These are phyloP conservation scores for Mycogone perniciosa DNA, from an alignment of 2,329 filamentous ascomycete species.

Conservation along the genomic window DNA sequence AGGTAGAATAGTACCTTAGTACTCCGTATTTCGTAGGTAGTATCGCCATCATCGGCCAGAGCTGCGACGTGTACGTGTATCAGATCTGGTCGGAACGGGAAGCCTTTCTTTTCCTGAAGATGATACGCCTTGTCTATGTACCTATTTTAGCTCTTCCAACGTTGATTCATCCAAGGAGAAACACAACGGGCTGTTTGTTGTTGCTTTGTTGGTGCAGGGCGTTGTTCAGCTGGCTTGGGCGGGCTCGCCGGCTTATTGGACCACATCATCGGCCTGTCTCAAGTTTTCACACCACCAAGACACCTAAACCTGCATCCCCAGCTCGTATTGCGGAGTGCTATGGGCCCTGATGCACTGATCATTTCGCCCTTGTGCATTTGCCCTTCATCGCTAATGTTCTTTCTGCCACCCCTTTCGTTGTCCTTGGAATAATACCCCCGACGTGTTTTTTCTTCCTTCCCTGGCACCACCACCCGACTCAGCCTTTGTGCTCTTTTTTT, in stretches of 20 bases:
- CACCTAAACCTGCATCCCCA: conserved; percentile 11
- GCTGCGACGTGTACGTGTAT: no score
- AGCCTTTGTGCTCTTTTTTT: neutral
- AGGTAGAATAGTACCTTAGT: no score
- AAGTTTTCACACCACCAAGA: conserved; percentile 4
- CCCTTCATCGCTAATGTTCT: no score
- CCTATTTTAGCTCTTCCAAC: no score
- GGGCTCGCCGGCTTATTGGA: conserved; percentile 8
- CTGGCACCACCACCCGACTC: neutral
- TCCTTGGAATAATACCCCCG: neutral
- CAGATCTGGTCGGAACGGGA: no score
- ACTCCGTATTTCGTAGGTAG: no score
- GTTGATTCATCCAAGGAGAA: neutral
- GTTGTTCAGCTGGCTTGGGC: conserved; percentile 11
- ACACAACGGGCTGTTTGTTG: no score
- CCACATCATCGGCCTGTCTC: conserved; percentile 12
- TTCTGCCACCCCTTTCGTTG: neutral
- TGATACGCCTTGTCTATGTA: no score
- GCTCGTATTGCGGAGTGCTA: conserved; percentile 11
- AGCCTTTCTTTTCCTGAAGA: no score
- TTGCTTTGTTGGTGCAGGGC: neutral
- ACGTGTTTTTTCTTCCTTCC: neutral
- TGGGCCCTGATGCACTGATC: conserved; percentile 2
- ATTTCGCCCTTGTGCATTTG: neutral
- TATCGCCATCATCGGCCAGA: no score